phyloP scores from a whole-genome alignment of 495 filamentous ascomycete species.

The Lentithecium fluviatile region DNA sequence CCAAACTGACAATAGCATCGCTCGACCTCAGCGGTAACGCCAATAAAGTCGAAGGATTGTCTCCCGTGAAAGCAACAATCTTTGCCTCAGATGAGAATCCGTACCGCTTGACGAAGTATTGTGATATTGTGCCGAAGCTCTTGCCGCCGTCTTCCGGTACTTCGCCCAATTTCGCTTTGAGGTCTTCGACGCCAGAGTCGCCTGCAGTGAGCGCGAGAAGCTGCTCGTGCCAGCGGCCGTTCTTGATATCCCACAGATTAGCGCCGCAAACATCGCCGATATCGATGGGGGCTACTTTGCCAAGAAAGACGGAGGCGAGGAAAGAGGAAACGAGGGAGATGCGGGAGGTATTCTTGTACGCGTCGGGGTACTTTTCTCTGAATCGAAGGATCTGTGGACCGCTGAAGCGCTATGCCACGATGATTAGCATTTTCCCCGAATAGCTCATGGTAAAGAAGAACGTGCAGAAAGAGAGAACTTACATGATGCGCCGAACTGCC shows the following conservation, averaged over 20 bases:
- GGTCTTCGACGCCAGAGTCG: constrained; percentile 60
- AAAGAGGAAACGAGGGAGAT: constrained; percentile 96
- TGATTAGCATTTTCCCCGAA: too few species aligned
- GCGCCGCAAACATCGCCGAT: constrained; percentile 95
- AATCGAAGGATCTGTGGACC: constrained; percentile 93
- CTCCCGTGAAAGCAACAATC: constrained; percentile 85
- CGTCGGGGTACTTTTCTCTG: constrained; percentile 70
- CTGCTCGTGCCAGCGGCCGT: constrained; percentile 66
- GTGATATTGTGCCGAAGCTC: constrained; percentile 67
- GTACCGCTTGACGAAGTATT: constrained; percentile 75
- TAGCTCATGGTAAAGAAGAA: too few species aligned
- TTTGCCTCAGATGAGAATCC: constrained; percentile 72
- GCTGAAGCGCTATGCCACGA: constrained; percentile 75
- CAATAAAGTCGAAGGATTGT: constrained; percentile 94
- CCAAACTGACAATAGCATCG: constrained; percentile 91
- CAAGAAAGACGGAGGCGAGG: constrained; percentile 87
- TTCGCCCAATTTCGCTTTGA: constrained; percentile 75
- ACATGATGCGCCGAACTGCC: constrained; percentile 95
- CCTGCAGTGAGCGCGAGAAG: constrained; percentile 78
- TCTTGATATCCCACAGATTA: constrained; percentile 91
- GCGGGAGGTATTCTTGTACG: constrained; percentile 75
- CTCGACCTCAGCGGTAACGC: constrained; percentile 78
- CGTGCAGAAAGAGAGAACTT: too few species aligned
- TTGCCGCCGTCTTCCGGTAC: constrained; percentile 78
- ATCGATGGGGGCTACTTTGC: constrained; percentile 81